phyloP scores from a whole-genome alignment of 2,329 filamentous ascomycete species.

The Hymenotorrendiella dingleyae region DNA sequence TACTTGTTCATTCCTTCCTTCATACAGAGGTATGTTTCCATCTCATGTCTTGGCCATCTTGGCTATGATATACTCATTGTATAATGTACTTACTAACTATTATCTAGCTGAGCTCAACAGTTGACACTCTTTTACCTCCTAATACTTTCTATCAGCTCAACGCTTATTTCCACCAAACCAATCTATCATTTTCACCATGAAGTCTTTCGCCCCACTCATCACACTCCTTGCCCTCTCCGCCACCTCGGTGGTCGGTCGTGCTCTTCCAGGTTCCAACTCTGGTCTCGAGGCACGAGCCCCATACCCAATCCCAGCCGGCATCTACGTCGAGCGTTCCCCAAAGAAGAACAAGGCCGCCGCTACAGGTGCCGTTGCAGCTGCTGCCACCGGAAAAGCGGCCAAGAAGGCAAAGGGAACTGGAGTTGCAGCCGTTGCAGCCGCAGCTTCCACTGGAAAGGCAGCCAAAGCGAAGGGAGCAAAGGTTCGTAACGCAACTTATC shows the following conservation, averaged over 20 bases:
- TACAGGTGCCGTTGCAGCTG: background rate
- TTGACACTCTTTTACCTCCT: conserved; percentile 17
- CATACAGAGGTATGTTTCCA: conserved; percentile 20
- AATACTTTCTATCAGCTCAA: conserved; percentile 21
- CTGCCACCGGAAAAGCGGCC: background rate
- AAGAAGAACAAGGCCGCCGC: conserved; percentile 14
- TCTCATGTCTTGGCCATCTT: background rate
- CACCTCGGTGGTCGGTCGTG: conserved; percentile 29
- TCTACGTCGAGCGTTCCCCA: conserved; percentile 16
- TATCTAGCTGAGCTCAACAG: conserved; percentile 26
- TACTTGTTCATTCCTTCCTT: conserved; percentile 17
- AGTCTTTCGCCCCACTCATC: conserved; percentile 35
- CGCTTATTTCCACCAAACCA: conserved; percentile 15
- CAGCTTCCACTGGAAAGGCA: background rate
- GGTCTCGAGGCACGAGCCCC: conserved; percentile 18
- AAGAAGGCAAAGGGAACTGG: conserved; percentile 1
- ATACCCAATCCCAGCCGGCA: conserved; percentile 13
- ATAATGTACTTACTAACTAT: conserved; percentile 11
- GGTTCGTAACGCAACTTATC: background rate
- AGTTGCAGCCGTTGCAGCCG: background rate
- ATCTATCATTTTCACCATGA: conserved; percentile 32
- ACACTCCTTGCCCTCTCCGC: conserved; percentile 34
- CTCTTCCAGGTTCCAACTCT: conserved; percentile 17
- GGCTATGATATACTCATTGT: background rate
- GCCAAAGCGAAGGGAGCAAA: background rate